Evolutionary conservation across 495 filamentous ascomycete species (phyloP), one percentile per base, ranked within the genome.

Genomic region (Chaetomidium leptoderma): DNA sequence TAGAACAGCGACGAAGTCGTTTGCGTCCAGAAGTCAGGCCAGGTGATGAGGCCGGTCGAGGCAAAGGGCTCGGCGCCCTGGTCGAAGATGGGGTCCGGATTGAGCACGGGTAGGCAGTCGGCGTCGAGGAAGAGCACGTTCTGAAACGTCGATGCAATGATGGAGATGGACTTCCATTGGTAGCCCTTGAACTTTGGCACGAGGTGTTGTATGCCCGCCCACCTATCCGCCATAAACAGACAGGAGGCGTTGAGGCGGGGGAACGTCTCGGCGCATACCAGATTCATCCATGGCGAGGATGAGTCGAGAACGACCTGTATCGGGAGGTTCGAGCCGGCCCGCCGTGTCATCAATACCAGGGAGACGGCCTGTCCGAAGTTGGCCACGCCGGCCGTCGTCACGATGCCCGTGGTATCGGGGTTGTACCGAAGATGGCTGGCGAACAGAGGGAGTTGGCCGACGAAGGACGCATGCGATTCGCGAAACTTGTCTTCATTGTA

Each of bases 71-170:
- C 76, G 4, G 74, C 60, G 14, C 48, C 55, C 0, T 35, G 44
- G 17, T 66, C 61, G 17, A 87, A 74, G 9, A 86, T 63, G 2
- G 71, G 53, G 42, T 80, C 79, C 0, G 83, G 83, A 33, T 77
- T 72, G 13, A 74, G 66, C 9, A 84, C 62, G 7, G 81, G 80
- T 39, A 86, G 77, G 53, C 71, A 74, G 60, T 86, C 83, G 33
- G 79, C 77, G 62, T 87, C 84, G 70, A 86, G 78, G 70, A 83
- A 83, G 24, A 87, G 74, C 3, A 87, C 70, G 49, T 81, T 70
- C 62, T 83, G 76, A 42, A 86, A 87, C 10, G 78, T 77, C 0
- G 81, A 85, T 62, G 85, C 81, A 1, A 85, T 70, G 6, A 86
- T 74, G 3, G 84, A 77, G 53, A 86, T 76, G n/a, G 74, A 68